Base-by-base conservation (phyloP, 331 rosid genomes). In the Malus hybrid region DNA sequence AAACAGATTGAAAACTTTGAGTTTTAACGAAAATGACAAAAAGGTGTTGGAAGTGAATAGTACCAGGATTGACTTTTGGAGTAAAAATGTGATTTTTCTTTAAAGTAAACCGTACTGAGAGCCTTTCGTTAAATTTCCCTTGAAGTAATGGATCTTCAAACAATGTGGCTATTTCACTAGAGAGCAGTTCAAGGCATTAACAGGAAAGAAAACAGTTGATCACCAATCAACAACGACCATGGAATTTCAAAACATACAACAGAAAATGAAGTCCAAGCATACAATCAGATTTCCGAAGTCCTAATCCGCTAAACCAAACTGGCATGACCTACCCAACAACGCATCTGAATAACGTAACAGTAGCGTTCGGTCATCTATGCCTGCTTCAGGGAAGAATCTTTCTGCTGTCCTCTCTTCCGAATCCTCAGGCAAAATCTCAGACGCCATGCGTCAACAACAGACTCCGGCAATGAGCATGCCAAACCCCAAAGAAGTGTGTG, bases 401-500 rank as follows among this genome's bases (percentile, higher is more conserved):
- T 94, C 70, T 73, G 87, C 39, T 87, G 99, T 3, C 99, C 99
- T 79, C 86, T 90, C 95, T 90, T 92, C 48, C 96, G 82, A 65
- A 94, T 87, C 6, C 74, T 82, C 1, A 92, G 85, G 81, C 89
- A 87, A 70, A 88, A 92, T 69, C 74, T 8, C 64, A 94, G 86
- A 68, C 99, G 93, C 97, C 95, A 92, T 18, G 86, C 80, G 76
- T 94, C 97, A 1, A 94, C 75, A n/a, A 62, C 46, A 13, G 70
- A 86, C 81, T 92, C 96, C 0, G 97, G 99, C 84, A 94, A 80
- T 6, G 84, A 83, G 78, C 1, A 31, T 7, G 86, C 82, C 80
- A 94, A 54, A 1, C 83, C 93, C 99, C 99, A 94, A 9, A 94
- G 84, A 80, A 94, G 70, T 16, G 97, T 77, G 24, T 94, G 99